Evolutionary conservation across 495 filamentous ascomycete species (phyloP).

Genomic region (Aspergillus cavernicola): DNA sequence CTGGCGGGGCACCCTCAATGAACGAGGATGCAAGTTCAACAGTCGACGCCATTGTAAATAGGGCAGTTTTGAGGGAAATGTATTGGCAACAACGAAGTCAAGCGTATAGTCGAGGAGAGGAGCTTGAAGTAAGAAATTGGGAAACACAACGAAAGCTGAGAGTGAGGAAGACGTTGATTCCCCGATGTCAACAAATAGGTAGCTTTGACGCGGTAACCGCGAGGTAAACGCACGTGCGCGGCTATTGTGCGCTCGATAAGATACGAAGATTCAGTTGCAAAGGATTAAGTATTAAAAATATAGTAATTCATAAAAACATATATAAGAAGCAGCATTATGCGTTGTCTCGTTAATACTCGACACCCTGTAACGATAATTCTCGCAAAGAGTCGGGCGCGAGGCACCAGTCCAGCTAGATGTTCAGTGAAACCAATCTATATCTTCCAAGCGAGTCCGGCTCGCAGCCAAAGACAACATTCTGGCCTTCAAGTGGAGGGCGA

Average conservation of each 20-base stretch:
- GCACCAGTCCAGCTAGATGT: no score
- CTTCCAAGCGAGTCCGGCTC: conserved; percentile 13
- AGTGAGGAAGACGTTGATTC: conserved; percentile 6
- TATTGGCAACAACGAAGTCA: background rate
- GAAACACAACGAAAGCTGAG: background rate
- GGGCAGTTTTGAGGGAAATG: background rate
- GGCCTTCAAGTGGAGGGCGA: background rate
- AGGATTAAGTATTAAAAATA: no score
- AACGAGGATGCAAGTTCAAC: conserved; percentile 76
- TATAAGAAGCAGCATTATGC: background rate
- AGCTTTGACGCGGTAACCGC: conserved; percentile 23
- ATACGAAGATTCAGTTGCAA: no score
- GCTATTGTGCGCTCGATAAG: background rate
- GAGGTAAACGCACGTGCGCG: conserved; percentile 7
- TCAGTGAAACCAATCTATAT: no score
- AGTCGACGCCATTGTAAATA: conserved; percentile 36
- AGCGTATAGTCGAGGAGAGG: background rate
- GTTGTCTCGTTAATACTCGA: no score
- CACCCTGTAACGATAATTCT: no score
- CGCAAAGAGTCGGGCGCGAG: background rate
- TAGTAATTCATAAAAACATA: background rate
- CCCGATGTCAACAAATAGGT: conserved; percentile 20
- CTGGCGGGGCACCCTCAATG: conserved; percentile 90
- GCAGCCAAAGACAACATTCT: background rate
- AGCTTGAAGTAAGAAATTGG: background rate